Percentiles rank a stretch among this genome's conserved stretches.
Conservation (phyloP, 306 rosid genomes). For the Delonix regia region DNA sequence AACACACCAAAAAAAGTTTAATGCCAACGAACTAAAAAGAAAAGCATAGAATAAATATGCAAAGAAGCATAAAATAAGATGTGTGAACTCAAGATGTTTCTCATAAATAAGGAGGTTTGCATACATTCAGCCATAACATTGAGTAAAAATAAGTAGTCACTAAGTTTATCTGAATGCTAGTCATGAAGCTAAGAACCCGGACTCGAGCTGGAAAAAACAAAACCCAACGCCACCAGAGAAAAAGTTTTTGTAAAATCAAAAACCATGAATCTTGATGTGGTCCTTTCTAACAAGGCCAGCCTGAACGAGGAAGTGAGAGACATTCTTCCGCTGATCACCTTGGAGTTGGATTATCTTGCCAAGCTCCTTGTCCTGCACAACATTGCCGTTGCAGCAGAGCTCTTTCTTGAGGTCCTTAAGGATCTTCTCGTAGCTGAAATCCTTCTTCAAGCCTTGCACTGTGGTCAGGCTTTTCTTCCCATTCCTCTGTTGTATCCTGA, state of each 20-base stretch:
- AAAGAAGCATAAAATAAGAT: no score
- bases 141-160: neutral
- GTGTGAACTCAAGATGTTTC: no score
- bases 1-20: no score
- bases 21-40: no score
- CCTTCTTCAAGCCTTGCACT: slow-evolving; percentile 75
- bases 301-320: slow-evolving; percentile 54
- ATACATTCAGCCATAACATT: neutral
- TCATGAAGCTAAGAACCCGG: neutral
- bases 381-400: slow-evolving; percentile 75
- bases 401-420: slow-evolving; percentile 78
- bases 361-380: slow-evolving; percentile 59
- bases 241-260: slow-evolving; percentile 29
- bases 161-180: neutral
- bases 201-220: neutral
- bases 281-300: slow-evolving; percentile 55
- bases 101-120: neutral
- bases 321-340: slow-evolving; percentile 70
- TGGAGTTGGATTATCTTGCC: slow-evolving; percentile 70
- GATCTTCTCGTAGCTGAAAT: slow-evolving; percentile 74
- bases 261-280: slow-evolving; percentile 61
- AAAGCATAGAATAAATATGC: no score
- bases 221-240: neutral
- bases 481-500: slow-evolving; percentile 81
- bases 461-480: slow-evolving; percentile 80